A percentile compares a stretch with the other conserved stretches of the same genome.
phyloP scores from a whole-genome alignment of 768 basidiomycete genomes.

The Cystofilobasidium bisporidii region DNA sequence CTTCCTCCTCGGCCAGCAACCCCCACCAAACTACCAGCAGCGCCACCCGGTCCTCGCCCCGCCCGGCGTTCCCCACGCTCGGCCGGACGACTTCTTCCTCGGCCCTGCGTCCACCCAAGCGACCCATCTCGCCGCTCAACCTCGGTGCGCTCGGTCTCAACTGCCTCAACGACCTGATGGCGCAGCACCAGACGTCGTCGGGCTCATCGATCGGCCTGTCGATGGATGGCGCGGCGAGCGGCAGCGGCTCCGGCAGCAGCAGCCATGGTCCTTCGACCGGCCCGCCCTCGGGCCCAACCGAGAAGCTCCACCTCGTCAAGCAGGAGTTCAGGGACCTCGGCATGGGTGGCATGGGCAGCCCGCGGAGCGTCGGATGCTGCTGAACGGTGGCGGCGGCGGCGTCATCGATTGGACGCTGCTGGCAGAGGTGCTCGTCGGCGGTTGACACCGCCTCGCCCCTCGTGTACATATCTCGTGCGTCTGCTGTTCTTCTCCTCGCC shows the following conservation, averaged over 20 bases:
- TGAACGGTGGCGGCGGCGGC: neutral
- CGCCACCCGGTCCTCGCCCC: neutral
- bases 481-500: too few species aligned
- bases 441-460: too few species aligned
- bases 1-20: neutral
- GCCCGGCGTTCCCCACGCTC: neutral
- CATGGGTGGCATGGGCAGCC: slow-evolving; percentile 3
- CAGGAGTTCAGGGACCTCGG: neutral
- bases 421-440: neutral
- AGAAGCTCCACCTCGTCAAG: neutral
- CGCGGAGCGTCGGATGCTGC: slow-evolving; percentile 1
- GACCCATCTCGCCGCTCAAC: neutral
- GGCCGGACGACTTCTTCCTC: neutral
- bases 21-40: neutral
- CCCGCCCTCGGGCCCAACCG: too few species aligned
- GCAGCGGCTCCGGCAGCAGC: neutral
- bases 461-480: too few species aligned
- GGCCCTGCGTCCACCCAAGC: neutral
- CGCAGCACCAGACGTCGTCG: neutral
- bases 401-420: neutral
- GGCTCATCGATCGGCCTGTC: neutral
- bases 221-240: neutral
- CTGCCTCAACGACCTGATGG: neutral
- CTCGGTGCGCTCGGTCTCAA: slow-evolving; percentile 6
- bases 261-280: too few species aligned